A percentile compares a stretch with the other conserved stretches of the same genome.
Conservation (phyloP, 768 basidiomycete species). For the Auricularia auricula-judae region DNA sequence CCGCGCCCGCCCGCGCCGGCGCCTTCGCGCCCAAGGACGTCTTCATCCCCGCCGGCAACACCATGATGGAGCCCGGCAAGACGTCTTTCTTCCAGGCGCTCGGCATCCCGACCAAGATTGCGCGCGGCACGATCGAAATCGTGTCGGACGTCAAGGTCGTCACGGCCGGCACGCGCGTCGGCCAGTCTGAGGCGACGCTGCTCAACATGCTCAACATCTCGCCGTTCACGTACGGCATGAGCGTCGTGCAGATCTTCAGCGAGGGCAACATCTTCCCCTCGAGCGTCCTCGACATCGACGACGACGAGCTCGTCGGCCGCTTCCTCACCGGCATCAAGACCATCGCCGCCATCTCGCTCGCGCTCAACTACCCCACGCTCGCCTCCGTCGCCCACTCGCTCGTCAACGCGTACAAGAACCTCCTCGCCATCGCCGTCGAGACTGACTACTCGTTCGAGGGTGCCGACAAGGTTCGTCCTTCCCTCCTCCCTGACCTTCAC, state of each 20-base stretch:
- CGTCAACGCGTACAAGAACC: constrained; percentile 99
- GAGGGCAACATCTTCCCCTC: constrained; percentile 87
- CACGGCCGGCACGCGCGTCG: constrained; percentile 83
- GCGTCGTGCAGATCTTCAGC: constrained; percentile 93
- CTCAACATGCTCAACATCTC: constrained; percentile 99
- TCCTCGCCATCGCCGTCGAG: constrained; percentile 75
- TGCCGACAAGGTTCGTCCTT: constrained; percentile 67
- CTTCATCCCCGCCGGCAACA: constrained; percentile 88
- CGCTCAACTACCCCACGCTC: constrained; percentile 90
- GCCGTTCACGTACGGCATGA: constrained; percentile 99
- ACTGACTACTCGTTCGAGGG: constrained; percentile 95
- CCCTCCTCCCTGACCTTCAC: constrained; percentile 9
- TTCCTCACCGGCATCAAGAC: constrained; percentile 93
- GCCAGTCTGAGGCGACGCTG: constrained; percentile 92
- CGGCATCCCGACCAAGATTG: constrained; percentile 98
- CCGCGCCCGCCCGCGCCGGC: constrained; percentile 97
- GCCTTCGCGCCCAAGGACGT: constrained; percentile 91
- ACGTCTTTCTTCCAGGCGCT: constrained; percentile 99
- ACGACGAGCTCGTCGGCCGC: constrained; percentile 79
- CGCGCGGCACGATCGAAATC: constrained; percentile 99
- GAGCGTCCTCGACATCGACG: constrained; percentile 84
- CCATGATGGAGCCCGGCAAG: constrained; percentile 99
- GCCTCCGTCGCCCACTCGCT: constrained; percentile 90
- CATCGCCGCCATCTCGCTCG: constrained; percentile 91
- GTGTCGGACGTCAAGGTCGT: constrained; percentile 96